Evolutionary conservation across 1,284 basidiomycete species (phyloP).

Genomic region (Cryptococcus deneoformans): DNA sequence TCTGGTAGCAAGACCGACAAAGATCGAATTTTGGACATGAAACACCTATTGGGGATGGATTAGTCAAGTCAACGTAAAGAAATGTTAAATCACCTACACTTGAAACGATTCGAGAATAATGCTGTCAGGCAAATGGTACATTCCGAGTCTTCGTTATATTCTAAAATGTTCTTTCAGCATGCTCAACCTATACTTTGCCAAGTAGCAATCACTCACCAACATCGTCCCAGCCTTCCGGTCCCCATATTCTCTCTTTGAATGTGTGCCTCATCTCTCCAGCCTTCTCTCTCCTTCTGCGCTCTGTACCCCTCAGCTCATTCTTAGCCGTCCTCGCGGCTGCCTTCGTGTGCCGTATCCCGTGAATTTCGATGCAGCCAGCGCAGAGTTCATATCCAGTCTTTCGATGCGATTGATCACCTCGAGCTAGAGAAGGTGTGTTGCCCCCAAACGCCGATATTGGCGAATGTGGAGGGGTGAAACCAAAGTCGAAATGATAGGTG

Average conservation of each 20-base stretch:
- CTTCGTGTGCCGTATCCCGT: constrained; percentile 73
- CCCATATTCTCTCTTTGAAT: constrained; percentile 63
- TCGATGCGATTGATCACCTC: constrained; percentile 22
- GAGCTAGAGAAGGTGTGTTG: background rate
- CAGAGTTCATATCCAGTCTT: constrained; percentile 75
- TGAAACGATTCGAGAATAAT: constrained; percentile 66
- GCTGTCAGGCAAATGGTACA: constrained; percentile 74
- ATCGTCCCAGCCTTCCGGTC: no score
- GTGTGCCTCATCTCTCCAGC: constrained; percentile 69
- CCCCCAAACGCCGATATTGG: background rate
- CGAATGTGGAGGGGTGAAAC: constrained; percentile 12
- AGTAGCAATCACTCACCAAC: no score
- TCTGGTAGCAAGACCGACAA: constrained; percentile 64
- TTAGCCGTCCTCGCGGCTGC: constrained; percentile 25
- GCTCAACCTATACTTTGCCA: background rate
- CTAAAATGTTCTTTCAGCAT: constrained; percentile 17
- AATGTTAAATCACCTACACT: constrained; percentile 56
- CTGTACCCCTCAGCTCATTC: constrained; percentile 44
- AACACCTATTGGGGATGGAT: constrained; percentile 46
- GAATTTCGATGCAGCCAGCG: constrained; percentile 67
- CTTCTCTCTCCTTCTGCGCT: constrained; percentile 49
- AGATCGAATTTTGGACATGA: constrained; percentile 74
- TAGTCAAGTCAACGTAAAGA: no score
- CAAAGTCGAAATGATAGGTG: constrained; percentile 6
- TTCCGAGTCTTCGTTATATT: constrained; percentile 60